A percentile compares a stretch with the other conserved stretches of the same genome.
These are phyloP conservation scores for Cyclospora cayetanensis DNA, from an alignment of 169 alveolate genomes.

Conservation along the genomic window DNA sequence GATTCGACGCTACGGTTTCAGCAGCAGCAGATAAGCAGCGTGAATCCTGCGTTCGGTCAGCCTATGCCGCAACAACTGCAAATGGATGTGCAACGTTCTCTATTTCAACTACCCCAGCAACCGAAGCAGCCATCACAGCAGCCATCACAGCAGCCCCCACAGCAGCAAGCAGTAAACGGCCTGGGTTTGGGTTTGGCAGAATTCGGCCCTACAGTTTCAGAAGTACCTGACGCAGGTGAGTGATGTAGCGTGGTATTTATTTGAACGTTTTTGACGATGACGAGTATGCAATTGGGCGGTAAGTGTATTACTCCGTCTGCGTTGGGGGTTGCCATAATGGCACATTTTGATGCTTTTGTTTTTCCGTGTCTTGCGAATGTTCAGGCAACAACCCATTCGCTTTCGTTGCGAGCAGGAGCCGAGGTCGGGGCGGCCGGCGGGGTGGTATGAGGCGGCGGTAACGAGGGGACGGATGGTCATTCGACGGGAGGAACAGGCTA, in stretches of 20 bases:
- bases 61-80: neutral
- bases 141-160: neutral
- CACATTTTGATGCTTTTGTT: neutral
- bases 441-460: constrained; percentile 52
- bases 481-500: neutral
- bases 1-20: neutral
- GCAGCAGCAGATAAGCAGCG: constrained; percentile 33
- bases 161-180: constrained; percentile 6
- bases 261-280: neutral
- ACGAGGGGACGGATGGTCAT: neutral
- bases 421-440: constrained; percentile 60
- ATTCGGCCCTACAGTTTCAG: constrained; percentile 39
- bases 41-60: neutral
- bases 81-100: constrained; percentile 49
- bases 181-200: constrained; percentile 39
- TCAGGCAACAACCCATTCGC: constrained; percentile 54
- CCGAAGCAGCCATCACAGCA: constrained; percentile 17
- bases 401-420: constrained; percentile 45
- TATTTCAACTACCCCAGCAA: constrained; percentile 1
- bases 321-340: neutral
- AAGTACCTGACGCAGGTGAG: constrained; percentile 26
- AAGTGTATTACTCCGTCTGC: neutral
- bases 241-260: neutral
- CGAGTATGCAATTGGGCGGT: neutral
- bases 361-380: neutral